Percentiles rank a stretch among this genome's conserved stretches.
Conservation (phyloP, 2,329 filamentous ascomycete species). For the Westerdykella sp. region DNA sequence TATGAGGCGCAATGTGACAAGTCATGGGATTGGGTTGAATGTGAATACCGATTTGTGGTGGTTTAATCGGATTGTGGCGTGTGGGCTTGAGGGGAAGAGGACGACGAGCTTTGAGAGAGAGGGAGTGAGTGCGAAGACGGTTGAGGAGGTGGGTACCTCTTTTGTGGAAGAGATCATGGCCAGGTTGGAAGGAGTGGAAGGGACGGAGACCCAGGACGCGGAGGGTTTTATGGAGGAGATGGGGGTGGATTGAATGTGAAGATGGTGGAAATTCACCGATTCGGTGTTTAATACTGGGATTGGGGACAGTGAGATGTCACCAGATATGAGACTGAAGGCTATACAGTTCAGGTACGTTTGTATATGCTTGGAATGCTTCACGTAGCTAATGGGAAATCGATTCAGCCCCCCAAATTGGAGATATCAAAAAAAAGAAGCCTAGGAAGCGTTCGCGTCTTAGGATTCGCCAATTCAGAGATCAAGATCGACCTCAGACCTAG, state of each 20-base stretch:
- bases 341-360: too few species aligned
- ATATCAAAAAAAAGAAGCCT: too few species aligned
- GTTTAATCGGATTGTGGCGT: slow-evolving; percentile 76
- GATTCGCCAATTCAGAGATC: too few species aligned
- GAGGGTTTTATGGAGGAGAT: background rate
- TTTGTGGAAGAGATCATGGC: slow-evolving; percentile 40
- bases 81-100: slow-evolving; percentile 72
- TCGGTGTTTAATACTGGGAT: too few species aligned
- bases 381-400: too few species aligned
- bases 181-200: slow-evolving; percentile 11
- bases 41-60: slow-evolving; percentile 58
- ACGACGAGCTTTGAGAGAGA: slow-evolving; percentile 68
- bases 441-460: too few species aligned
- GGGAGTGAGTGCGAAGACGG: slow-evolving; percentile 31
- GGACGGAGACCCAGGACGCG: slow-evolving; percentile 1
- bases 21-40: slow-evolving; percentile 79
- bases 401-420: too few species aligned
- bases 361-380: too few species aligned
- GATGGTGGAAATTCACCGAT: slow-evolving; percentile 6
- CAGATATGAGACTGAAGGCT: too few species aligned
- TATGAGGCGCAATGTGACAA: slow-evolving; percentile 73
- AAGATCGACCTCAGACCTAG: too few species aligned
- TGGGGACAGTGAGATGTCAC: too few species aligned
- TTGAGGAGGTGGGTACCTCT: slow-evolving; percentile 35
- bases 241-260: background rate